phyloP scores from a whole-genome alignment of 371 early-diverging fungal genomes.

The Globomyces sp. region DNA sequence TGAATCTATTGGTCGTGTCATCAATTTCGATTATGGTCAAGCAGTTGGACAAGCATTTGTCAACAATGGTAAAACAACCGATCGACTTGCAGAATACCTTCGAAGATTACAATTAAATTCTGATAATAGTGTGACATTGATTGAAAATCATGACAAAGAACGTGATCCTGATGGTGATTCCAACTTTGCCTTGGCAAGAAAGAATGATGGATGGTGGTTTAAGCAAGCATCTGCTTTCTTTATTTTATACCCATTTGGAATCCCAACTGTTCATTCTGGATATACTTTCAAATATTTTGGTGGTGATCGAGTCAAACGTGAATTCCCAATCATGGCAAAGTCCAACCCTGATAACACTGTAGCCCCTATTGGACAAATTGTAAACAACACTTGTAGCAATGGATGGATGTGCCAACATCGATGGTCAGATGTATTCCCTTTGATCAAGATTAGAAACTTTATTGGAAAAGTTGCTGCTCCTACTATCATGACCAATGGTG shows the following conservation, averaged over 20 bases:
- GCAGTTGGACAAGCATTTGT: slow-evolving; percentile 12
- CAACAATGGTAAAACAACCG: slow-evolving; percentile 10
- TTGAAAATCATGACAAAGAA: slow-evolving; percentile 18
- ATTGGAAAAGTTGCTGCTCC: not conserved
- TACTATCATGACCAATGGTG: not conserved
- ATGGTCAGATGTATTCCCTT: slow-evolving; percentile 8
- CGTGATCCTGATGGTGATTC: slow-evolving; percentile 4
- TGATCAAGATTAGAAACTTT: slow-evolving; percentile 3
- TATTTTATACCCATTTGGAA: slow-evolving; percentile 14
- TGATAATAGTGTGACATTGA: not conserved
- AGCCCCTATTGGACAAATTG: not conserved
- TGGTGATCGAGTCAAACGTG: not conserved
- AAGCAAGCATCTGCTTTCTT: slow-evolving; percentile 16
- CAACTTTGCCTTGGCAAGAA: slow-evolving; percentile 2
- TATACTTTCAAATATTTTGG: slow-evolving; percentile 9
- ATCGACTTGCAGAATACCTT: slow-evolving; percentile 15
- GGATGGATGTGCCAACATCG: slow-evolving; percentile 15
- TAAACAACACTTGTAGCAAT: slow-evolving; percentile 2
- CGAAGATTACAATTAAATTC: not conserved
- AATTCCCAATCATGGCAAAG: slow-evolving; percentile 4
- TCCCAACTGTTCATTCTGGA: slow-evolving; percentile 13
- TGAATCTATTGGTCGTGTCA: slow-evolving; percentile 12
- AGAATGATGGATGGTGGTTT: not conserved
- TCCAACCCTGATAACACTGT: not conserved
- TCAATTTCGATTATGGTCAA: slow-evolving; percentile 10